phyloP scores from a whole-genome alignment of 192 early-diverging fungal genomes.

The Hyaloraphidium curvatum region DNA sequence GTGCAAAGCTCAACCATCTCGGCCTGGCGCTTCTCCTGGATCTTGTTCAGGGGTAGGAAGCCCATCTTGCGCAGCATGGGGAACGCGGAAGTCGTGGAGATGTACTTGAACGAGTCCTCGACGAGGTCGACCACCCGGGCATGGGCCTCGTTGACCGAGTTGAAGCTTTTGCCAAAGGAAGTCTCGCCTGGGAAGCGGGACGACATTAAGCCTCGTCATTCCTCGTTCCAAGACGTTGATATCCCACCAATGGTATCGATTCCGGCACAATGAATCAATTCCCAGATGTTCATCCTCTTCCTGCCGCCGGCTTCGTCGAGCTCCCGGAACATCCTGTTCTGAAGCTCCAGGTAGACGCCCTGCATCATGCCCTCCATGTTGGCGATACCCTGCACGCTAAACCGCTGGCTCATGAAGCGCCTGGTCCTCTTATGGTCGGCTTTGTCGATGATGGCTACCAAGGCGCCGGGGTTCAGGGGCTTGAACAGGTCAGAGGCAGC shows the following conservation, averaged over 20 bases:
- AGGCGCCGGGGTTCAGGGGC: not conserved
- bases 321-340: not conserved
- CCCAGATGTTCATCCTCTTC: not conserved
- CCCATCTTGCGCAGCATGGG: not conserved
- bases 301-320: not conserved
- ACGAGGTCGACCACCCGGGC: not conserved
- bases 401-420: not conserved
- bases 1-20: not conserved
- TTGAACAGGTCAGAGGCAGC: not conserved
- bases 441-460: not conserved
- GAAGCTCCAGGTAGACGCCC: not conserved
- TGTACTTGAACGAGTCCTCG: not conserved
- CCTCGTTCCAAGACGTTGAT: not conserved
- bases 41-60: not conserved
- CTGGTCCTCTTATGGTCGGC: not conserved
- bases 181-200: not conserved
- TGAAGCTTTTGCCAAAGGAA: not conserved
- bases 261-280: not conserved
- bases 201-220: not conserved
- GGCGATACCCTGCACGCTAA: not conserved
- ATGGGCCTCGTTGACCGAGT: not conserved
- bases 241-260: not conserved
- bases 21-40: not conserved
- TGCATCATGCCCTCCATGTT: conserved; percentile 1
- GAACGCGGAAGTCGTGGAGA: not conserved